Base-by-base conservation (phyloP, 495 filamentous ascomycete species). In the Aspergillus homomorphus region DNA sequence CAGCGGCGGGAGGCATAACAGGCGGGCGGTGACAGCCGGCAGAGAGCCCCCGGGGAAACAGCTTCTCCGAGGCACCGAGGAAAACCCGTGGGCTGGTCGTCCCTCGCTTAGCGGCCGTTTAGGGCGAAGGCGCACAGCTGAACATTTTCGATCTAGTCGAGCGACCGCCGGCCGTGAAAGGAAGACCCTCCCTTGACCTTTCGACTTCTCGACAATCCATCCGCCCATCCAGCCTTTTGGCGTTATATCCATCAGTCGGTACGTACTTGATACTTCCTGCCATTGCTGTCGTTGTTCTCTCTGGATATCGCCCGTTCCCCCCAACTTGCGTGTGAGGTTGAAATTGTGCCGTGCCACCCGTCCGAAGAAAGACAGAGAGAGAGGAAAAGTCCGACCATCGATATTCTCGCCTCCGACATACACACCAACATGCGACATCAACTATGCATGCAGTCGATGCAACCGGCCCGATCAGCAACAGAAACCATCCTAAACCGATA, bases 191-290 rank as follows among this genome's bases (percentile, higher is more conserved):
- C 57, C 67, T 71, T 68, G 69, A 73, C 56, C 70, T 56, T 73
- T 76, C 74, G 74, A 77, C 75, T 75, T 71, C 33, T 77, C 74
- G 72, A 77, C 73, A 72, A n/a, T 66, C 64, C 65, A 74, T 72
- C 71, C 68, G 33, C 23, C 69, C 66, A 67, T 68, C 66, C 69
- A 67, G 68, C 69, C 68, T 64, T 76, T 71, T 64, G 72, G 71
- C 73, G 67, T 73, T 30, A 73, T 74, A 70, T 68, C 66, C 67
- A 62, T 70, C 66, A 76, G 72, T 75, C 75, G 75, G 76, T 78
- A 78, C 67, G 74, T 78, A 69, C n/a, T 63, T 56, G 16, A 14
- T n/a, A 44, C 21, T 26, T 26, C 19, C 15, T 42, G n/a, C 24
- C 43, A 24, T 52, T 23, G 14, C 38, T 51, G 19, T 43, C 48